These are phyloP conservation scores for Diaporthe citriasiana DNA, from an alignment of 2,329 filamentous ascomycete species.

Conservation along the genomic window DNA sequence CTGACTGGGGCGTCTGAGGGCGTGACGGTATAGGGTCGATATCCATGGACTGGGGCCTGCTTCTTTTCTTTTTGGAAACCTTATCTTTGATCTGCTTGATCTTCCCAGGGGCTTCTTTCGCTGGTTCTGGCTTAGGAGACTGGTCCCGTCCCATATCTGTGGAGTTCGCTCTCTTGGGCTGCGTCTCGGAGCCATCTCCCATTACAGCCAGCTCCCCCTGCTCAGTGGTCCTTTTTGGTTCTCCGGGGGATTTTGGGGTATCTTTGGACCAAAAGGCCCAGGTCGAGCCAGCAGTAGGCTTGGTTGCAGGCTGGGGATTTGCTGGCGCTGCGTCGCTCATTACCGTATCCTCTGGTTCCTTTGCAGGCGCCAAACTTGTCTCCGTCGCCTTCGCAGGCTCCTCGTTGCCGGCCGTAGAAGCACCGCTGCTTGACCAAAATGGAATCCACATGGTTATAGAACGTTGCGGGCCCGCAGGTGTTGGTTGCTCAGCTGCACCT, in stretches of 20 bases:
- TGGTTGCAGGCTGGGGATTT: constrained; percentile 50
- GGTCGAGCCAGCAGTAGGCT: constrained; percentile 72
- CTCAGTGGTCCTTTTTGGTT: constrained; percentile 52
- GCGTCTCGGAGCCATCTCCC: constrained; percentile 68
- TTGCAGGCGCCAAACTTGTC: constrained; percentile 42
- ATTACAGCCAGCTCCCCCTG: constrained; percentile 70
- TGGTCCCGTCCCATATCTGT: constrained; percentile 54
- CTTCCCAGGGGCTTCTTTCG: constrained; percentile 53
- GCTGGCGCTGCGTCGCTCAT: constrained; percentile 58
- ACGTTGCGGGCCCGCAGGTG: constrained; percentile 39
- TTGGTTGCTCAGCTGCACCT: constrained; percentile 36
- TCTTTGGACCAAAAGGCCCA: constrained; percentile 88
- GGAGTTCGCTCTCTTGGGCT: constrained; percentile 63
- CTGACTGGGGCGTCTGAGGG: constrained; percentile 53
- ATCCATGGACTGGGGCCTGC: constrained; percentile 63
- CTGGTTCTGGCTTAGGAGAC: constrained; percentile 44
- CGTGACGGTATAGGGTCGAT: constrained; percentile 56
- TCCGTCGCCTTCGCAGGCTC: constrained; percentile 40
- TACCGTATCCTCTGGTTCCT: constrained; percentile 57
- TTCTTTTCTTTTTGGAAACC: constrained; percentile 58
- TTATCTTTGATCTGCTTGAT: constrained; percentile 48
- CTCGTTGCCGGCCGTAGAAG: constrained; percentile 30
- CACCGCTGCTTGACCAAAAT: constrained; percentile 39
- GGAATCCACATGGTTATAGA: constrained; percentile 53
- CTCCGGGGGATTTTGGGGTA: constrained; percentile 53